Evolutionary conservation across 2,329 filamentous ascomycete species (phyloP), one percentile per base, ranked within the genome.

Genomic region (Trichoderma gracile): DNA sequence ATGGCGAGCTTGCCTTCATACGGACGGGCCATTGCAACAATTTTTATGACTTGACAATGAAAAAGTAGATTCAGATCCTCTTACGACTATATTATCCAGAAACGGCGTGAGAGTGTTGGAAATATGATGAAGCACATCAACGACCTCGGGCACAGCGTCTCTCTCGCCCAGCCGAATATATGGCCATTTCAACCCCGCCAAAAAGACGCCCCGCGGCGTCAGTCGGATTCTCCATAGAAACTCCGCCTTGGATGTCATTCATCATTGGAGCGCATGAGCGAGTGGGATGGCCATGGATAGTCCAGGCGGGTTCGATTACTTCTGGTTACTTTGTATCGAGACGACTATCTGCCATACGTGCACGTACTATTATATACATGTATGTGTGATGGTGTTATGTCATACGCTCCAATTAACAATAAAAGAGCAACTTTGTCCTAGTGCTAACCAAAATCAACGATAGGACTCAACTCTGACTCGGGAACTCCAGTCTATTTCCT

Each of bases 1-100:
- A 76, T 74, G 17, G 73, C 74, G 33, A 76, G 73, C 65, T 76
- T 76, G 25, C 68, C 69, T 12, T 73, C 71, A 65, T 75, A 73
- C 5, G 74, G 73, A 56, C 72, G 67, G 46, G 67, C 17, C 25
- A 61, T 62, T 58, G 68, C 56, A 2, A 1, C 17, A 5, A 33
- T 69, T 27, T 19, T 15, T 8, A 25, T 27, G 27, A n/a, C 3
- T 21, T 21, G 12, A 53, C 15, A 9, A 53, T 14, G 9, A 14
- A 38, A 21, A n/a, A 19, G 30, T 38, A 38, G 50, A 38, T 15
- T 1, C 3, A 38, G 21, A 27, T 27, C 27, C 27, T 5, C 27
- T 27, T 8, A 27, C 6, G 3, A 27, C 27, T 27, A 7, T 7
- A 27, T 27, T 5, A 5, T 8, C 27, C 27, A 27, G 27, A 7